Evolutionary conservation across 345 rosid genomes (phyloP), one percentile per base, ranked within the genome.

Genomic region (Limnanthes douglasii): DNA sequence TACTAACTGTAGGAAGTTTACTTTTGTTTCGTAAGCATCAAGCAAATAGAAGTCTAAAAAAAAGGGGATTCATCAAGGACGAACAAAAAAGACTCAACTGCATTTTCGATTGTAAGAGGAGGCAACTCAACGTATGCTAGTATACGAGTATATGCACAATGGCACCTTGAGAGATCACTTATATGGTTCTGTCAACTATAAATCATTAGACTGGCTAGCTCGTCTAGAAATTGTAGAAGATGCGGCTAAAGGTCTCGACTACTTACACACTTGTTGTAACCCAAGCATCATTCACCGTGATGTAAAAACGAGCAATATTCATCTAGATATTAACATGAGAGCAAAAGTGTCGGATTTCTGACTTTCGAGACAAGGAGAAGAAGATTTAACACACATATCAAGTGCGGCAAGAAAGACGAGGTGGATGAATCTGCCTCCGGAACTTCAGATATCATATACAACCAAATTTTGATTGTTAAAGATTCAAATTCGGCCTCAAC

Each of bases 161-260:
- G 93, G 93, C 46, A 72, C 82, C 21, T 33, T 79, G 39, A 37
- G 72, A 12, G 86, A 79, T 40, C 76, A 66, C 48, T 57, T 79
- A 44, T 66, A 72, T 32, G 73, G 93, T 79, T 26, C 71, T 3
- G 53, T 47, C 50, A 62, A 51, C 52, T 70, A 59, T 58, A 65
- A 67, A 56, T 56, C 36, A 21, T 43, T 75, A 42, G 68, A 62
- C 46, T 79, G 86, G 86, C 35, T 55, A 13, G 19, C 64, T 37
- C 78, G 93, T 30, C 68, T 79, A 27, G 61, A 36, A 33, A 54
- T 72, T 56, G 93, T 86, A 12, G 72, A 65, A 20, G 93, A 79
- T 54, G 75, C 93, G 33, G 86, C 93, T 7, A 79, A 69, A 75
- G 93, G 93, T 39, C 93, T 79, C 20, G 93, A 79, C 44, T 79